Evolutionary conservation across 2,329 filamentous ascomycete genomes (phyloP).

Genomic region (Trichophyton benhamiae): DNA sequence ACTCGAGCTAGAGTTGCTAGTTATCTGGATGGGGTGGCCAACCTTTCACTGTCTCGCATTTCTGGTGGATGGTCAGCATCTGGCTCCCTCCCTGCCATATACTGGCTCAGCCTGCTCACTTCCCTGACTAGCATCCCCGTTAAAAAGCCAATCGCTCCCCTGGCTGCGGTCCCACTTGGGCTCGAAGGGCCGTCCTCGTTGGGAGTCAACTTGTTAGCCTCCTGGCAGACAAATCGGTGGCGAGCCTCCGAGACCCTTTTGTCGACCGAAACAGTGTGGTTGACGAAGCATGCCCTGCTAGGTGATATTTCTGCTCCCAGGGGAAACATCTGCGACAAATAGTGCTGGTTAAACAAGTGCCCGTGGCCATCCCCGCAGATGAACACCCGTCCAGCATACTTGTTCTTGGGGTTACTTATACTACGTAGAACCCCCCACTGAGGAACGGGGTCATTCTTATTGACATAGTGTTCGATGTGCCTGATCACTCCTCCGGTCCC

Average conservation of each 20-base stretch:
- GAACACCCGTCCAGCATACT: constrained; percentile 40
- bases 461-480: constrained; percentile 70
- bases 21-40: not conserved
- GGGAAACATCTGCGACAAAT: constrained; percentile 34
- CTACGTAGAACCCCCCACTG: constrained; percentile 64
- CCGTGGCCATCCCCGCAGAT: constrained; percentile 29
- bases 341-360: constrained; percentile 36
- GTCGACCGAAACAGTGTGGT: constrained; percentile 10
- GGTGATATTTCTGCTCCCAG: constrained; percentile 11
- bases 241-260: constrained; percentile 6
- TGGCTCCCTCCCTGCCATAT: constrained; percentile 19
- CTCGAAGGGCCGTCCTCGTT: not conserved
- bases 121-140: constrained; percentile 11
- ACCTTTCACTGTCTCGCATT: not conserved
- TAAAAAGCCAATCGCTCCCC: not conserved
- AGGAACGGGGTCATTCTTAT: constrained; percentile 61
- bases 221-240: not conserved
- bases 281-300: constrained; percentile 9
- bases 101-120: constrained; percentile 14
- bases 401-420: constrained; percentile 38
- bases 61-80: constrained; percentile 8
- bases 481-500: constrained; percentile 40
- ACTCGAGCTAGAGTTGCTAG: not conserved
- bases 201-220: not conserved
- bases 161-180: not conserved